Conservation (phyloP, 1,139 yeast species). For the Sugiyamaella grinbergsii region DNA sequence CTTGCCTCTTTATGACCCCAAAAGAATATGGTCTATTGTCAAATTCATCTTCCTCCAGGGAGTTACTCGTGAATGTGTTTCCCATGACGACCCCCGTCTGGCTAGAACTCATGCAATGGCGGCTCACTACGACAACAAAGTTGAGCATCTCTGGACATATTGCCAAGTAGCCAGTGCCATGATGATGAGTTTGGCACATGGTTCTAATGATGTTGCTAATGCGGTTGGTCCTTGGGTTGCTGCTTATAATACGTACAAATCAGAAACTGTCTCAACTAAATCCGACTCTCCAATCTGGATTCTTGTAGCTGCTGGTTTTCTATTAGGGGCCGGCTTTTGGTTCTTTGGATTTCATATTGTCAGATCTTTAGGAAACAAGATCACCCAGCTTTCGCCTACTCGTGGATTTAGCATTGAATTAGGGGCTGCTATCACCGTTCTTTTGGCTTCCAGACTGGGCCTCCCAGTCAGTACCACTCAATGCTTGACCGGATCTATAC, state of each 20-base stretch:
- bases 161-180: conserved; percentile 75
- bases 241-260: conserved; percentile 62
- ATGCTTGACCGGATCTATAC: conserved; percentile 79
- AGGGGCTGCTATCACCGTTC: conserved; percentile 77
- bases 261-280: conserved; percentile 52
- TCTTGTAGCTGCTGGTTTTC: conserved; percentile 65
- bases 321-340: conserved; percentile 72
- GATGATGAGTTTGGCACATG: conserved; percentile 78
- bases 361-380: conserved; percentile 71
- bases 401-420: conserved; percentile 79
- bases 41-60: conserved; percentile 61
- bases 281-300: conserved; percentile 73
- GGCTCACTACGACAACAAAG: conserved; percentile 68
- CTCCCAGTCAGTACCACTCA: conserved; percentile 80
- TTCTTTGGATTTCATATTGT: conserved; percentile 72
- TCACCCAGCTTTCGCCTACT: conserved; percentile 76
- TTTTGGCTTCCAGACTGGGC: conserved; percentile 71
- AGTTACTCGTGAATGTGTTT: conserved; percentile 63
- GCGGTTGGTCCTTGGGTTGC: conserved; percentile 79
- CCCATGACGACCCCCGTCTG: conserved; percentile 52
- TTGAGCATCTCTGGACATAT: conserved; percentile 69
- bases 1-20: conserved; percentile 43
- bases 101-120: conserved; percentile 57
- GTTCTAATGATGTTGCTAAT: conserved; percentile 78
- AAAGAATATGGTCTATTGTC: conserved; percentile 52